Base-by-base conservation (phyloP, 2,329 filamentous ascomycete species). In the Kalmusia sp. region DNA sequence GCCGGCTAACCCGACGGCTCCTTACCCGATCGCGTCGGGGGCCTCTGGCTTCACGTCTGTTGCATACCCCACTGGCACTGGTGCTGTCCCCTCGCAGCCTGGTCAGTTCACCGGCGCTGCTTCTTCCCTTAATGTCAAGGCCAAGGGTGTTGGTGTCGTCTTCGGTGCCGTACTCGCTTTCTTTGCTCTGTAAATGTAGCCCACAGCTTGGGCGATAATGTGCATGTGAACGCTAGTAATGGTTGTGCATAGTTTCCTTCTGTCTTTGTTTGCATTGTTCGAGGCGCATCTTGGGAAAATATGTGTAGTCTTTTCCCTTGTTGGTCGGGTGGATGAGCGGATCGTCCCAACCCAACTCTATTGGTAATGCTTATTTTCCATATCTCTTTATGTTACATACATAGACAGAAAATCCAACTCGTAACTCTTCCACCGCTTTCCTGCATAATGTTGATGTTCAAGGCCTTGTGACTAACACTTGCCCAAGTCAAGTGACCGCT, bases 41-140 rank as follows among this genome's bases (percentile, higher is more conserved):
- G 57, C 62, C 15, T 61, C 64, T 6, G 63, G 59, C 43, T 49
- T 72, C 38, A 62, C 61, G 15, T 66, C 68, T 8, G 54, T 54
- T 11, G 53, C 57, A 5, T 50, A 62, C 37, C 64, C 65, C 11
- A 61, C 64, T 21, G 68, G 66, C 25, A 69, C 65, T 27, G 67
- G 63, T 6, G 59, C 58, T 15, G 21, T 35, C 21, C 57, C 61
- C 2, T 55, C 60, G 7, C 60, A 61, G n/a, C 57, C 69, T 33
- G 22, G 55, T 17, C 52, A 69, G 46, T 76, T 73, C 61, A 71
- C 69, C 31, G 73, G 73, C 43, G 71, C 69, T 8, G 71, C 71
- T 7, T 65, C 64, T 15, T 50, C 62, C 0, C 53, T 72, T 35
- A 62, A 52, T 48, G 49, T 64, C 22, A 56, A 62, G 35, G 49